Base-by-base conservation (phyloP, 208 protist species). In the Leishmania mexicana region DNA sequence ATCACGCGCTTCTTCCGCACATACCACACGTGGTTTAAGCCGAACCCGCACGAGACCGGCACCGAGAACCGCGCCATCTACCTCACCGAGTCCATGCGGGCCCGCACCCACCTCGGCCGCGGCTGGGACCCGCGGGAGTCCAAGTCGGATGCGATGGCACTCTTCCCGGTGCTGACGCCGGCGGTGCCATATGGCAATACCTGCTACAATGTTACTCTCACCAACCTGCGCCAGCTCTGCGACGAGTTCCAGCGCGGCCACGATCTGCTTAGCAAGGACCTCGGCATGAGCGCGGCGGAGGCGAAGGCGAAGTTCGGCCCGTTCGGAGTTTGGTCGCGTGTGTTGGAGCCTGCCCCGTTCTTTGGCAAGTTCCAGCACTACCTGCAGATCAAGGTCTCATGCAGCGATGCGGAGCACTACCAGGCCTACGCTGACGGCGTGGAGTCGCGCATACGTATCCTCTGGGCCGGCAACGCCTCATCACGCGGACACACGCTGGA, bases 81-180 rank as follows among this genome's bases (percentile, higher is more conserved):
- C 81, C 87, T 98, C 49, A 97, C 94, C 5, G 89, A 95, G 68
- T 94, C 92, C 1, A 94, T 90, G 86, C 88, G 90, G 42, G 92
- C 86, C 17, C 91, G 89, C 78, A 96, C 84, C 40, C 87, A 91
- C 79, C 88, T 97, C 51, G 92, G 93, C 28, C 85, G 88, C 7
- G 85, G 89, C 80, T 98, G 95, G 94, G 93, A 98, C 79, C 93
- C 93, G 7, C 91, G 92, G 0, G 87, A 94, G 86, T 94, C 94
- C n/a, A 90, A 89, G 71, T 93, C 91, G 2, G 98, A 99, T 79
- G 96, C 96, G 17, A 87, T 89, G 70, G 96, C 99, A 80, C 88
- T 99, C 40, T 99, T 99, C 90, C 99, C 99, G 11, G 94, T 99
- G 60, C 95, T 99, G 58, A 99, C 99, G n/a, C 99, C 99, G 17